Base-by-base conservation (phyloP, 2,329 filamentous ascomycete species). In the Raffaelea albimanens region DNA sequence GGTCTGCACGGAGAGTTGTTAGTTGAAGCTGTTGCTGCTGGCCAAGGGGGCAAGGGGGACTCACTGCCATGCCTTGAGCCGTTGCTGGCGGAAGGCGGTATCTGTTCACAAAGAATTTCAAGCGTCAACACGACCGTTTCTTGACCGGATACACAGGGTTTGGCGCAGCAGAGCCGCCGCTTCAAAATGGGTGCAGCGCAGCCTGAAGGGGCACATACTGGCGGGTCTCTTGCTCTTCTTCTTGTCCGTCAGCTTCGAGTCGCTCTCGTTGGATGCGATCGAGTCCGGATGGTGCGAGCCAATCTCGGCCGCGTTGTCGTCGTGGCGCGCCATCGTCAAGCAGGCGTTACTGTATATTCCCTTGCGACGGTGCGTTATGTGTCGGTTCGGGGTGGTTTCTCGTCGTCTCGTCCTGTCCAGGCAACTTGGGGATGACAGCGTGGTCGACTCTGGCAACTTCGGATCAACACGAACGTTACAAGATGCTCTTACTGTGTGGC, bases 21-120 rank as follows among this genome's bases (percentile, higher is more conserved):
- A 56, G 46, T n/a, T n/a, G n/a, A n/a, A n/a, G n/a, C n/a, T n/a
- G n/a, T n/a, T n/a, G n/a, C n/a, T n/a, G n/a, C n/a, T n/a, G n/a
- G n/a, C n/a, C n/a, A n/a, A n/a, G n/a, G n/a, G n/a, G n/a, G n/a
- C n/a, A n/a, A n/a, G 45, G 14, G 25, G 13, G 25, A 29, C 88
- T 68, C 74, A 94, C 85, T 98, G 93, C 93, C 93, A 98, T 71
- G 93, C 93, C 70, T 97, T 96, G 66, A 98, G 70, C 63, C 93
- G 83, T 68, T 98, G 93, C 65, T 98, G 93, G 59, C 93, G 80
- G 64, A 97, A 98, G 11, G 93, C 93, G 50, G 91, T 97, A 70
- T 97, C 88, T 95, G 33, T 40, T 14, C n/a, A 23, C 8, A 22
- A 13, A 16, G 23, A 22, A 21, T 22, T 5, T 4, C 31, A 18